phyloP scores from a whole-genome alignment of 2,329 filamentous ascomycete genomes.

The Cladosporium sp. region DNA sequence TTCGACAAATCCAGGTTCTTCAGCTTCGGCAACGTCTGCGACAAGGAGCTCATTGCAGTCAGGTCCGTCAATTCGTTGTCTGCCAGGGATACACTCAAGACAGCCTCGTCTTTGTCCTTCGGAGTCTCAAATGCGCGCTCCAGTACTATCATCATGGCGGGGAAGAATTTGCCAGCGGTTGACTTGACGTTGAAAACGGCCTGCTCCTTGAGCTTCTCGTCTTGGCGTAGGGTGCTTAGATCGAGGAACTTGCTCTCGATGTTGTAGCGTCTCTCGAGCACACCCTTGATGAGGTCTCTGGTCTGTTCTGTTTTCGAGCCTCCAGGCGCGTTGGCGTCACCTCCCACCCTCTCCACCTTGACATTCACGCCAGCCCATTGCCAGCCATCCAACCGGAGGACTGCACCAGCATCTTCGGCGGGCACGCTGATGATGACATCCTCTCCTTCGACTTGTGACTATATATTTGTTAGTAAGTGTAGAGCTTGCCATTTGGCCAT shows the following conservation, averaged over 20 bases:
- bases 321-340: slow-evolving; percentile 21
- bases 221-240: slow-evolving; percentile 73
- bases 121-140: slow-evolving; percentile 72
- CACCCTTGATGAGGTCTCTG: slow-evolving; percentile 61
- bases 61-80: slow-evolving; percentile 77
- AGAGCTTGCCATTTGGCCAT: background rate
- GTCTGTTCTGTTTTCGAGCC: slow-evolving; percentile 56
- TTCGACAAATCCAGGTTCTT: slow-evolving; percentile 86
- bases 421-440: slow-evolving; percentile 41
- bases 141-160: slow-evolving; percentile 84
- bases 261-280: slow-evolving; percentile 75
- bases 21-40: slow-evolving; percentile 78
- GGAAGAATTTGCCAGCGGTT: slow-evolving; percentile 83
- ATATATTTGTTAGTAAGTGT: slow-evolving; percentile 29
- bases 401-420: slow-evolving; percentile 36
- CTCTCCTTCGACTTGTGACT: slow-evolving; percentile 39
- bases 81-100: slow-evolving; percentile 78
- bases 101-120: slow-evolving; percentile 72
- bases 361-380: slow-evolving; percentile 43
- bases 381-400: slow-evolving; percentile 43
- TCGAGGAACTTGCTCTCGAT: slow-evolving; percentile 72
- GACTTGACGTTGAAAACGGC: slow-evolving; percentile 73
- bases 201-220: slow-evolving; percentile 69
- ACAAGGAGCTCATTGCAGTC: slow-evolving; percentile 69
- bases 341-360: slow-evolving; percentile 36